Percentiles rank a stretch among this genome's conserved stretches.
Evolutionary conservation across 257 asterid genomes (phyloP).

Genomic region (Fraxinus excelsior): DNA sequence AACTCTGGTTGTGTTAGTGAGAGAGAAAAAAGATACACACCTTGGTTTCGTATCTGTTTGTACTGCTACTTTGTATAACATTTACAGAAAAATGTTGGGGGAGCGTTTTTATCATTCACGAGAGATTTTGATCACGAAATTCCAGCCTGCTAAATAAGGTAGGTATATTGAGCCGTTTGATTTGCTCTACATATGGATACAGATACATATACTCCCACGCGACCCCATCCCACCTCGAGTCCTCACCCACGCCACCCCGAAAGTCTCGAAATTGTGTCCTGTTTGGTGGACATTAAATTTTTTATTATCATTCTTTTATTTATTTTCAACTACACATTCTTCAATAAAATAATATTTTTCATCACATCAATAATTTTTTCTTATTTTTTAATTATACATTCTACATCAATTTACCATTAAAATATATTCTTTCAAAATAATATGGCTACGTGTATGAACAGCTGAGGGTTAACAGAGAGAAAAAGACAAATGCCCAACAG

Average conservation of each 20-base stretch:
- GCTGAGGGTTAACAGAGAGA: background rate
- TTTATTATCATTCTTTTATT: no score
- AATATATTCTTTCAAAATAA: no score
- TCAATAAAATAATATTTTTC: no score
- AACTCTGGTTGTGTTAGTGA: background rate
- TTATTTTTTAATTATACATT: no score
- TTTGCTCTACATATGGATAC: background rate
- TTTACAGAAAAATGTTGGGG: background rate
- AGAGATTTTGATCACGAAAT: background rate
- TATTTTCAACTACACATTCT: no score
- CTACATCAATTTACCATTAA: no score
- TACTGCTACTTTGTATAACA: background rate
- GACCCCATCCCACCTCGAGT: no score
- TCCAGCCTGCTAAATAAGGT: conserved; percentile 1
- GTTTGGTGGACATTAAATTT: no score
- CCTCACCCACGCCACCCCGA: background rate
- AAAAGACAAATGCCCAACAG: no score
- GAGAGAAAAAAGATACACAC: background rate
- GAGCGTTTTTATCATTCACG: background rate
- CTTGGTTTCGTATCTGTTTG: background rate
- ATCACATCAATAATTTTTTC: no score
- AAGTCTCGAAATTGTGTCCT: background rate
- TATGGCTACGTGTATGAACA: no score
- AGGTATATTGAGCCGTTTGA: background rate
- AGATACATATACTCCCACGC: background rate